Evolutionary conservation across 257 asterid species (phyloP).

Genomic region (Linaria vulgaris): DNA sequence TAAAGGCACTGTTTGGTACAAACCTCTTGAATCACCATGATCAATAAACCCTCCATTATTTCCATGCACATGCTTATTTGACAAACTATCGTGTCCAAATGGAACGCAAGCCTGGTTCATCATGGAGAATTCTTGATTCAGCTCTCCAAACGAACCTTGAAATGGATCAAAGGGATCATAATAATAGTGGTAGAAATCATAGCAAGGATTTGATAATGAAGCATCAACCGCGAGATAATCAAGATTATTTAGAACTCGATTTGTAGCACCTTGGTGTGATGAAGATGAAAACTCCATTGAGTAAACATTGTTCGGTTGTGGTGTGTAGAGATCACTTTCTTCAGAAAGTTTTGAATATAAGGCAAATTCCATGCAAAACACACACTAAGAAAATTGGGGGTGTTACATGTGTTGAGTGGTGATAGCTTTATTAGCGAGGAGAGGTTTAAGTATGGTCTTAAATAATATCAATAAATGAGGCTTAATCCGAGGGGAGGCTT

Average conservation of each 20-base stretch:
- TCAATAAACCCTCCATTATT: conserved; percentile 4
- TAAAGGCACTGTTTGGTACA: conserved; percentile 10
- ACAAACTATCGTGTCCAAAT: conserved; percentile 4
- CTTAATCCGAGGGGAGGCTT: conserved; percentile 37
- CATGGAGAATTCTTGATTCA: conserved; percentile 23
- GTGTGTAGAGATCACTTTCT: conserved; percentile 20
- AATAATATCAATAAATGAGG: conserved; percentile 24
- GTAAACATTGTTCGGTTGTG: conserved; percentile 28
- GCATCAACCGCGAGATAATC: conserved; percentile 26
- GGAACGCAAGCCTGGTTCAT: background rate
- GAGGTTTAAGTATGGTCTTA: conserved; percentile 12
- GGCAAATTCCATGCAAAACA: conserved; percentile 40
- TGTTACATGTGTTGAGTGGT: conserved; percentile 27
- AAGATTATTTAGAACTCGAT: conserved; percentile 23
- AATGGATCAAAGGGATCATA: conserved; percentile 50
- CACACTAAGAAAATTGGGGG: background rate
- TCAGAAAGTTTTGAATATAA: conserved; percentile 23
- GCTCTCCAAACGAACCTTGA: conserved; percentile 25
- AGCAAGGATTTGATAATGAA: conserved; percentile 8
- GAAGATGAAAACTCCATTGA: conserved; percentile 26
- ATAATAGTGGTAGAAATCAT: conserved; percentile 22
- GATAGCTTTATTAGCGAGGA: conserved; percentile 28
- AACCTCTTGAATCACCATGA: conserved; percentile 12
- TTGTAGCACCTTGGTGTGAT: conserved; percentile 1
- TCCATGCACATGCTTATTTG: conserved; percentile 27